Conservation (phyloP, 169 alveolate species). For the Neospora caninum region DNA sequence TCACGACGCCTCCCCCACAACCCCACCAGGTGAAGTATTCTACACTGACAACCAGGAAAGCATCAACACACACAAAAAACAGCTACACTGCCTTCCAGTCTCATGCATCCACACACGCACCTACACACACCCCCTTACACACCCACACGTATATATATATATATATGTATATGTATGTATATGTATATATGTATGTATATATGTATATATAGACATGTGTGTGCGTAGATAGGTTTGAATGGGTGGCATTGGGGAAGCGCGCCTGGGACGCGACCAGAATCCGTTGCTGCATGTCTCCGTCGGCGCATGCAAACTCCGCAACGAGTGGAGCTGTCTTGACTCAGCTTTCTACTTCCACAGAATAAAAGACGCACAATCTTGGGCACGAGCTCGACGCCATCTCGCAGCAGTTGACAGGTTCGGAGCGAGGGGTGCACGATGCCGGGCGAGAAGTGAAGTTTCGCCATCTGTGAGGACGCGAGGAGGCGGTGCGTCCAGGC, state of each 20-base stretch:
- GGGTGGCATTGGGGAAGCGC: no score
- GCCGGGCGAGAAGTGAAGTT: constrained; percentile 59
- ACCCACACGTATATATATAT: not conserved
- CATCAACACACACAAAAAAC: not conserved
- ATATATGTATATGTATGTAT: no score
- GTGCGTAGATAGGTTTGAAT: no score
- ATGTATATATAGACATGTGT: not conserved
- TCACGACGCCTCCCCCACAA: not conserved
- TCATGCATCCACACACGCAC: no score
- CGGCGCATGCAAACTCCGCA: no score
- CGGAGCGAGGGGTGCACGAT: constrained; percentile 27
- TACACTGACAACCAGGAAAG: not conserved
- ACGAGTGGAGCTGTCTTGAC: no score
- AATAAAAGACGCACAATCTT: constrained; percentile 9
- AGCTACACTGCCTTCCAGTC: not conserved
- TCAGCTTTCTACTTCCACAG: no score
- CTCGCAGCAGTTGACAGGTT: constrained; percentile 51
- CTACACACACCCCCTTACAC: not conserved
- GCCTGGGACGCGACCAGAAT: no score
- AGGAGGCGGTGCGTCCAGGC: constrained; percentile 25
- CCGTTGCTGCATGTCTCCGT: no score
- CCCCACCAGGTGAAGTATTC: not conserved
- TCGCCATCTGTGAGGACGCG: constrained; percentile 31
- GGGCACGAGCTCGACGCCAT: constrained; percentile 48
- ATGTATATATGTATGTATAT: no score